Base-by-base conservation (phyloP, 2,329 filamentous ascomycete species). In the Akanthomyces uredinophilus region DNA sequence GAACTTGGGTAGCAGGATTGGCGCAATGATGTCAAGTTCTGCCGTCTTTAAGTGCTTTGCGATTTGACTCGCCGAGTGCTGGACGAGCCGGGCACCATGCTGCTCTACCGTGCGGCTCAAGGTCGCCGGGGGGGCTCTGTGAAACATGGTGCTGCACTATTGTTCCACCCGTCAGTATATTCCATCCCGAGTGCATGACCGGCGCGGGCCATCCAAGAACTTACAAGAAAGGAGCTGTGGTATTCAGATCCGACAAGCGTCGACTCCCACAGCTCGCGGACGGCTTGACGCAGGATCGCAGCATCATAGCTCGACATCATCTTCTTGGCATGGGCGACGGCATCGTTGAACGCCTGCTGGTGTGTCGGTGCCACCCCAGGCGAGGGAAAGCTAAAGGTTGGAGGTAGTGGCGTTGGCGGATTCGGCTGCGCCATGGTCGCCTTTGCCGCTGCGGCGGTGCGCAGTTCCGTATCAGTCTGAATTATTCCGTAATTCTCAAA, bases 131-230 rank as follows among this genome's bases (percentile, higher is more conserved):
- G 69, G 68, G 11, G 79, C 77, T 61, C 80, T 77, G 59, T 80
- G 77, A 44, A 85, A 75, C 5, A 75, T 71, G 0, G 79, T 77
- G 65, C 83, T 84, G 62, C 64, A 85, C 85, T 2, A 5, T 37
- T 8, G 5, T 50, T 37, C 16, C 20, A 52, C 32, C 24, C 0
- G 39, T 55, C 29, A 55, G 32, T 11, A 29, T 11, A 16, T 20
- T 44, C 4, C 1, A 22, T 53, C 13, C 2, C 5, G 39, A 8
- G 5, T 18, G 14, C n/a, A 4, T 20, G 11, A 5, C 43, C 43
- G 11, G 7, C 18, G 43, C 52, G 47, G 8, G 11, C 11, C 8
- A 14, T n/a, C 14, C 39, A n/a, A n/a, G n/a, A 20, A 76, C 78
- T 71, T 67, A 82, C 79, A 60, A 81, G 58, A 62, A 81, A 82